Conservation (phyloP, 441 rosid species). For the Euphorbia corollata region DNA sequence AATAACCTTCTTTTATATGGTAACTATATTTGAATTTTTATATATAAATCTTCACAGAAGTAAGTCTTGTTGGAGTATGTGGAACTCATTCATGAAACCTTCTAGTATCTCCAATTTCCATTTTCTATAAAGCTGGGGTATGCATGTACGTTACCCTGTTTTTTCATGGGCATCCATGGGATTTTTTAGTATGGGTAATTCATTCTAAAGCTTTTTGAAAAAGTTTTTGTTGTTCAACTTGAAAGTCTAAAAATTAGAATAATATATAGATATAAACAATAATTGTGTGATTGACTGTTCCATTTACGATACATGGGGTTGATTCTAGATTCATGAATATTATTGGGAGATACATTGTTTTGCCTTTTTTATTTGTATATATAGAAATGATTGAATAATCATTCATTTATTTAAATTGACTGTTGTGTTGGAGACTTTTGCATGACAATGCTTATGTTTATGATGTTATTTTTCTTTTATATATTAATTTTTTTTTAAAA, state of each 20-base stretch:
- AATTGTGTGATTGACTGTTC: not conserved
- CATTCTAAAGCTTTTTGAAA: not conserved
- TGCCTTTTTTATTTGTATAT: not conserved
- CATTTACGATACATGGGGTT: no score
- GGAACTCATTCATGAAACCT: no score
- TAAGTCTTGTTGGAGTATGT: no score
- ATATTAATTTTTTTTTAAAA: not conserved
- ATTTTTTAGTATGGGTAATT: slow-evolving; percentile 11
- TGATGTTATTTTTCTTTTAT: not conserved
- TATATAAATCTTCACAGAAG: no score
- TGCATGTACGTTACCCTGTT: no score
- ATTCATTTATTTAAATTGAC: not conserved
- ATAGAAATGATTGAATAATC: not conserved
- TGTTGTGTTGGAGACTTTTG: no score
- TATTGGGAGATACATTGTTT: not conserved
- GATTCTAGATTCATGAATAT: no score
- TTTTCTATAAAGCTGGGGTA: no score
- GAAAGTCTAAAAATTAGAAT: not conserved
- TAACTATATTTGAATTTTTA: no score
- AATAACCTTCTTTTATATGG: no score
- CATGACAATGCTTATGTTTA: not conserved
- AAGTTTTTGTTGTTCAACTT: not conserved
- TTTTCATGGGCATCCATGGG: no score
- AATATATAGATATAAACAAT: not conserved
- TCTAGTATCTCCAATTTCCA: no score